phyloP scores from a whole-genome alignment of 148 eudicot genomes.

The Silene uniflora region DNA sequence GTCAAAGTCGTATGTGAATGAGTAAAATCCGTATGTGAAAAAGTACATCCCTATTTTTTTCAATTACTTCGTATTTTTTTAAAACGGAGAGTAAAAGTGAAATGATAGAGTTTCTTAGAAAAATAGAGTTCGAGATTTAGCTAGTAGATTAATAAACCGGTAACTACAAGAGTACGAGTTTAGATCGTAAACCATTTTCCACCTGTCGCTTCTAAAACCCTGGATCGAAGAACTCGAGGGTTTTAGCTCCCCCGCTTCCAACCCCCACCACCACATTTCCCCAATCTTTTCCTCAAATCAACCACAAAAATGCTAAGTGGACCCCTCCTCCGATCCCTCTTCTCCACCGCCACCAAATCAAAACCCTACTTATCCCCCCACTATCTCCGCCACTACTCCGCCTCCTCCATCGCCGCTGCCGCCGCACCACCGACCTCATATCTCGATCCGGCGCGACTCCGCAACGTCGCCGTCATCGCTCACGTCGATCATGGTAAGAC shows the following conservation, averaged over 20 bases:
- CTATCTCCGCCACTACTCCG: slow-evolving; percentile 28
- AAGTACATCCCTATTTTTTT: too few species aligned
- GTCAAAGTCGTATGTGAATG: too few species aligned
- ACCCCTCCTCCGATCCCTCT: slow-evolving; percentile 56
- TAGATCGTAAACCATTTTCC: not conserved
- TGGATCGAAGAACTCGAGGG: not conserved
- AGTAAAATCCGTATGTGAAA: too few species aligned
- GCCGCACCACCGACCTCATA: slow-evolving; percentile 28
- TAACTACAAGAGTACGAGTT: not conserved
- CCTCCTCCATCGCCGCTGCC: slow-evolving; percentile 38
- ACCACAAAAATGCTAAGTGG: slow-evolving; percentile 43
- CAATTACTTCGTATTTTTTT: too few species aligned
- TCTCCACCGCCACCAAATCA: slow-evolving; percentile 29
- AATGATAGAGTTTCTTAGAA: too few species aligned
- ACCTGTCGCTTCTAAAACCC: not conserved
- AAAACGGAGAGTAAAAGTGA: too few species aligned
- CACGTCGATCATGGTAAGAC: slow-evolving; percentile 98
- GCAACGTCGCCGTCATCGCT: slow-evolving; percentile 91
- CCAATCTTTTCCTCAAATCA: not conserved
- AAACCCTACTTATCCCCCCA: slow-evolving; percentile 28
- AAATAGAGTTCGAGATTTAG: too few species aligned
- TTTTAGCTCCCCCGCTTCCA: not conserved
- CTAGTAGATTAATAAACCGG: too few species aligned
- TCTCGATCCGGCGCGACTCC: slow-evolving; percentile 65
- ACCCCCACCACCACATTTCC: not conserved